A percentile compares a stretch with the other conserved stretches of the same genome.
These are phyloP conservation scores for Dioscorea alata DNA, from an alignment of 106 monocot genomes.

Conservation along the genomic window DNA sequence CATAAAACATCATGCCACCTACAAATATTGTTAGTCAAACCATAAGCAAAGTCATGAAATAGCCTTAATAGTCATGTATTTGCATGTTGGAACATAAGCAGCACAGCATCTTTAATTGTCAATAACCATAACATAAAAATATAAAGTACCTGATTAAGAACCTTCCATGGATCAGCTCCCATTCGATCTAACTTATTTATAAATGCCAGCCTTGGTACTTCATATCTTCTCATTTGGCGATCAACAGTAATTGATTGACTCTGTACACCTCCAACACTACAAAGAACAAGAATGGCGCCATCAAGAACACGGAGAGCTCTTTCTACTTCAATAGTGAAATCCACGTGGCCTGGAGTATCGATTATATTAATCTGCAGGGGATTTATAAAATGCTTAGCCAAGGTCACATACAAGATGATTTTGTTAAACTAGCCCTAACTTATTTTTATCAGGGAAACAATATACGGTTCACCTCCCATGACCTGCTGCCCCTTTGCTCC, in stretches of 20 bases:
- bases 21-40: too few species aligned
- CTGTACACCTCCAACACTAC: conserved; percentile 98
- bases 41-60: too few species aligned
- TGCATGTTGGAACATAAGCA: background rate
- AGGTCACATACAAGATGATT: background rate
- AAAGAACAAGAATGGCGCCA: conserved; percentile 95
- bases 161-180: conserved; percentile 99
- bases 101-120: background rate
- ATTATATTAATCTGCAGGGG: conserved; percentile 85
- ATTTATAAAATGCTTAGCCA: background rate
- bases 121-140: background rate
- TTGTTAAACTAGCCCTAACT: background rate
- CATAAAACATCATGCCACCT: too few species aligned
- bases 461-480: too few species aligned
- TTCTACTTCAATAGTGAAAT: conserved; percentile 99
- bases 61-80: background rate
- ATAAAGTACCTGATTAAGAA: conserved; percentile 78
- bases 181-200: conserved; percentile 97
- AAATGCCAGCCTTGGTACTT: conserved; percentile 92
- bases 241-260: conserved; percentile 99
- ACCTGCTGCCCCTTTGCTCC: too few species aligned
- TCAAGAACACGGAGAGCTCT: conserved; percentile 96
- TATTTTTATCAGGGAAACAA: too few species aligned
- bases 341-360: conserved; percentile 97
- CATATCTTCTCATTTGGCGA: conserved; percentile 98